Conservation (phyloP, 495 filamentous ascomycete genomes). For the Pyronema domesticum region DNA sequence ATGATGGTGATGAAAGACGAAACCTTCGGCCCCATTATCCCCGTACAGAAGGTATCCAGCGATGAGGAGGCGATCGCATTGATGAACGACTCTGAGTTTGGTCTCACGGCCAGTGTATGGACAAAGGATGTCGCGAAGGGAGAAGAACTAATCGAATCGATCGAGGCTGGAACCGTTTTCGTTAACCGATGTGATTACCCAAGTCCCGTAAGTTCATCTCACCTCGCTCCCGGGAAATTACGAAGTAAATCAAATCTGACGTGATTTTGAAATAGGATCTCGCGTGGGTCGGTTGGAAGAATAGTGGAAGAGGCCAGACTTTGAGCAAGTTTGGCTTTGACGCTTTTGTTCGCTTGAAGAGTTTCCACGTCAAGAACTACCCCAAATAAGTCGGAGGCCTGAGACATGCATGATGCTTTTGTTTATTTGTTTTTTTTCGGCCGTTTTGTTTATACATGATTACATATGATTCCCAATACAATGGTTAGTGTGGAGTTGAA, state of each 20-base stretch:
- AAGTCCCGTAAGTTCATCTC: constrained; percentile 49
- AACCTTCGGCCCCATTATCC: constrained; percentile 89
- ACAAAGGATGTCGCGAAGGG: constrained; percentile 70
- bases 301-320: constrained; percentile 78
- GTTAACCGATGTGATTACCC: constrained; percentile 92
- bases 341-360: constrained; percentile 90
- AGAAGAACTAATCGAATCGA: constrained; percentile 56
- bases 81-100: constrained; percentile 94
- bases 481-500: too few relatives aligned
- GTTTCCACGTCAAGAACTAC: constrained; percentile 82
- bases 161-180: constrained; percentile 92
- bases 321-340: constrained; percentile 83
- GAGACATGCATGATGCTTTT: too few relatives aligned
- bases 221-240: not conserved
- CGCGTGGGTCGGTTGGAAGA: constrained; percentile 97
- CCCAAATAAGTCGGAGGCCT: constrained; percentile 34
- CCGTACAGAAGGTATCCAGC: constrained; percentile 73
- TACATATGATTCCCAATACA: too few relatives aligned
- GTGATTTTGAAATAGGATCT: constrained; percentile 45
- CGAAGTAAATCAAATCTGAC: not conserved
- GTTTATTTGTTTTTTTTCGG: too few relatives aligned
- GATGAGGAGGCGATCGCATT: constrained; percentile 67
- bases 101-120: constrained; percentile 94
- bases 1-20: constrained; percentile 92
- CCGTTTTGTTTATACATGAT: too few relatives aligned